Evolutionary conservation across 441 rosid species (phyloP), one percentile per base, ranked within the genome.

Genomic region (Gossypium schwendimanii): DNA sequence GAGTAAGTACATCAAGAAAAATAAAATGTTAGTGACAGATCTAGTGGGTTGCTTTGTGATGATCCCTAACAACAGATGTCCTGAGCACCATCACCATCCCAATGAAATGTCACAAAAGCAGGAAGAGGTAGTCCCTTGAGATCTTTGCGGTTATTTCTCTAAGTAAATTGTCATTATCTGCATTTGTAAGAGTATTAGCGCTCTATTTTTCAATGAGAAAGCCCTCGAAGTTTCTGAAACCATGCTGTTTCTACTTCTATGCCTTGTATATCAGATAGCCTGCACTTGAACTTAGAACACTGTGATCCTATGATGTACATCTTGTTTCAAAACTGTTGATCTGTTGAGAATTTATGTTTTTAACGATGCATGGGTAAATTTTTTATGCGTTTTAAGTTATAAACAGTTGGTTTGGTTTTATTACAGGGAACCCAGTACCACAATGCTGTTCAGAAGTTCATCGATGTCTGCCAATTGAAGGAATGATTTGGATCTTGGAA

Each of bases 381-480:
- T 10, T 33, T 14, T 9, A 26, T 54, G 20, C 23, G 14, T 64
- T 58, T 3, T 24, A 59, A 24, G 63, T 26, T 26, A 14, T 28
- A 45, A 45, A 47, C 36, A 14, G 10, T 53, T 36, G 3, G 68
- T 44, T 57, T 26, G 6, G 17, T 24, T 59, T 50, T 64, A 1
- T 83, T 75, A 18, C 87, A 88, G 93, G 91, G 91, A 80, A 87
- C 93, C 70, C 93, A 88, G 75, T 88, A 88, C 80, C 96, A 87
- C 73, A 88, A 90, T 78, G 93, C 90, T 8, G 88, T 88, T 26
- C 92, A 91, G 83, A 94, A 89, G 80, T 91, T 94, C 83, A 59
- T 59, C 10, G 86, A 86, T 45, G 83, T 91, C 17, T 94, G 97
- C 86, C 89, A 90, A 83, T 80, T 94, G 91, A 88, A 81, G 1